Percentiles rank a stretch among this genome's conserved stretches.
Evolutionary conservation across 2,329 filamentous ascomycete genomes (phyloP).

Genomic region (Emmonsiellopsis sp.): DNA sequence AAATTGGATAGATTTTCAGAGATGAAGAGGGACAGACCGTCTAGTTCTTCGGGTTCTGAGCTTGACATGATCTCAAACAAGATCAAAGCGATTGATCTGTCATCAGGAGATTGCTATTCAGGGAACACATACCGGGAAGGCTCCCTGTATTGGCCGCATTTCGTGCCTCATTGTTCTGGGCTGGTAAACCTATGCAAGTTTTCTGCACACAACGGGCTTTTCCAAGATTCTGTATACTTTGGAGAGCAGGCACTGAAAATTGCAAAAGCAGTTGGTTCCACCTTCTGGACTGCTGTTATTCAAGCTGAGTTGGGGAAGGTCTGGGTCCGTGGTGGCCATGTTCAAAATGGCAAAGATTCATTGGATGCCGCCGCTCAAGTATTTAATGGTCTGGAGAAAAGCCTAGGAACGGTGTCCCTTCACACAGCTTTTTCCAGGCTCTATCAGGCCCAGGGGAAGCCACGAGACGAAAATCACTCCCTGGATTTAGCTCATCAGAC

Average conservation of each 20-base stretch:
- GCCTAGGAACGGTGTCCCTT: slow-evolving; percentile 43
- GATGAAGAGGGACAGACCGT: slow-evolving; percentile 23
- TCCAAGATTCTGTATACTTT: slow-evolving; percentile 81
- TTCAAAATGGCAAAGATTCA: slow-evolving; percentile 45
- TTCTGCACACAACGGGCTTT: slow-evolving; percentile 76
- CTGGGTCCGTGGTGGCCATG: slow-evolving; percentile 40
- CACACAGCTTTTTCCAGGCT: slow-evolving; percentile 36
- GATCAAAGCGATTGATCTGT: slow-evolving; percentile 30
- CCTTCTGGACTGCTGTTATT: slow-evolving; percentile 42
- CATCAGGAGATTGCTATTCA: slow-evolving; percentile 19
- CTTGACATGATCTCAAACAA: slow-evolving; percentile 29
- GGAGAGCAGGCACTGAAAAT: slow-evolving; percentile 74
- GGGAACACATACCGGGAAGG: slow-evolving; percentile 38
- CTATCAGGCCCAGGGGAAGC: slow-evolving; percentile 34
- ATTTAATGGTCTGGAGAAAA: slow-evolving; percentile 41
- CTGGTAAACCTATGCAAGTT: slow-evolving; percentile 65
- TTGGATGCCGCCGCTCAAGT: slow-evolving; percentile 48
- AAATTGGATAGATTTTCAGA: slow-evolving; percentile 38
- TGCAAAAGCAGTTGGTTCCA: slow-evolving; percentile 57
- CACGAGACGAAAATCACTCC: slow-evolving; percentile 38
- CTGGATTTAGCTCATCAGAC: slow-evolving; percentile 41
- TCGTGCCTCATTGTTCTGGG: slow-evolving; percentile 62
- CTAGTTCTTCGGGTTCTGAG: slow-evolving; percentile 17
- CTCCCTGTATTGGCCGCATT: slow-evolving; percentile 69
- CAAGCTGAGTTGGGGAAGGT: slow-evolving; percentile 38